Conservation (phyloP, 2,329 filamentous ascomycete species). For the Trichoderma sp. region DNA sequence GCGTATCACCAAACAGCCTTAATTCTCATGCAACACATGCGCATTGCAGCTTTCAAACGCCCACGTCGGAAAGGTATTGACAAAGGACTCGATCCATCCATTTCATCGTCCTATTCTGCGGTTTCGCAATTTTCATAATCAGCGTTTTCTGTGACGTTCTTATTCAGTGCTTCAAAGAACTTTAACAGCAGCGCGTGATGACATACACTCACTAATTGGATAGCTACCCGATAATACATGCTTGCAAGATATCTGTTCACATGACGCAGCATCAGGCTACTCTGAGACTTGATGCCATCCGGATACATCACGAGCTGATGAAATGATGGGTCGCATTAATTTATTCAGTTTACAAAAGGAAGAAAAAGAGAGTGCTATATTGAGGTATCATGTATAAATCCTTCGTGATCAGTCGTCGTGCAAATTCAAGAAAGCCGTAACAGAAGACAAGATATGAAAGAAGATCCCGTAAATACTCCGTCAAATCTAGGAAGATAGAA, state of each 20-base stretch:
- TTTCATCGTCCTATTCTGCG: neutral
- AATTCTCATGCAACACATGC: too few species aligned
- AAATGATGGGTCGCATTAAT: neutral
- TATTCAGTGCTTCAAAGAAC: too few species aligned
- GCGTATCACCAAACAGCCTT: too few species aligned
- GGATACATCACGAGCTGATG: constrained; percentile 18
- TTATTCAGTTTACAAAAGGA: neutral
- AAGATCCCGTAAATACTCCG: neutral
- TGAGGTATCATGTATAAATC: neutral
- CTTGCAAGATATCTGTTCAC: constrained; percentile 1
- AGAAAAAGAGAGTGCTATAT: neutral
- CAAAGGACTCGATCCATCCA: neutral
- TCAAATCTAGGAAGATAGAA: neutral
- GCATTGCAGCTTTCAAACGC: too few species aligned
- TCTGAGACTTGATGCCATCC: constrained; percentile 18
- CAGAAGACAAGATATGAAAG: neutral
- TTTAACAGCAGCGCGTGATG: constrained; percentile 16
- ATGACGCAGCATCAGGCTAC: constrained; percentile 1
- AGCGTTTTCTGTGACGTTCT: too few species aligned
- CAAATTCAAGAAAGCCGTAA: neutral
- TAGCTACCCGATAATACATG: neutral
- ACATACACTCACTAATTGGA: neutral
- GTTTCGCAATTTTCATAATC: too few species aligned
- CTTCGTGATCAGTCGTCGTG: neutral
- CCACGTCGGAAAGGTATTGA: too few species aligned